These are phyloP conservation scores for Myxozyma kluyveri DNA, from an alignment of 805 yeast genomes.

Conservation along the genomic window DNA sequence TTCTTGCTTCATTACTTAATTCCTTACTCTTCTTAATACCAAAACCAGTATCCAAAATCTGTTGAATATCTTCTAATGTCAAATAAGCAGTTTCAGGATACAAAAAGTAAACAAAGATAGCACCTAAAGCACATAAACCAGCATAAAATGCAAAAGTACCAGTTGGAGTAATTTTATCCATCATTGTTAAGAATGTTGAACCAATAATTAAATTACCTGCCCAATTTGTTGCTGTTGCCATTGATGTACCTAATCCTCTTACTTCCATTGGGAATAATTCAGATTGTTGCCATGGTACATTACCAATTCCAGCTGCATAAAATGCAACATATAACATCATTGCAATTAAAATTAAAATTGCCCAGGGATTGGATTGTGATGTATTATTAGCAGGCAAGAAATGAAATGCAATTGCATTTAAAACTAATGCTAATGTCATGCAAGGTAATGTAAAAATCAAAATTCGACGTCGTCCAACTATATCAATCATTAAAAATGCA, in stretches of 20 bases:
- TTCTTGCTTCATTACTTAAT: constrained; percentile 45
- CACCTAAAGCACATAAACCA: constrained; percentile 68
- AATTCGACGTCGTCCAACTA: constrained; percentile 82
- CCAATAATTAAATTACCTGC: constrained; percentile 89
- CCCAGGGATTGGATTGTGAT: constrained; percentile 52
- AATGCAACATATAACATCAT: constrained; percentile 86
- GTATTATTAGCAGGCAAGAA: constrained; percentile 61
- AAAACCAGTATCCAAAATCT: constrained; percentile 78
- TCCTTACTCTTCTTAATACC: constrained; percentile 65
- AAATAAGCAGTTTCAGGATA: constrained; percentile 91
- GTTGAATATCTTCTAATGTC: constrained; percentile 87
- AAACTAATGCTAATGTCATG: constrained; percentile 70
- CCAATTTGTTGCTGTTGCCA: constrained; percentile 93
- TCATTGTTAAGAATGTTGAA: constrained; percentile 89
- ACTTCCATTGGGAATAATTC: constrained; percentile 93
- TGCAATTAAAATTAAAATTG: constrained; percentile 76
- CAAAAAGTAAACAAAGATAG: constrained; percentile 72
- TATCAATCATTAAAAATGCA: constrained; percentile 84
- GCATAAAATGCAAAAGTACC: constrained; percentile 94
- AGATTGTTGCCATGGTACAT: constrained; percentile 97
- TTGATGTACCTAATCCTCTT: constrained; percentile 87
- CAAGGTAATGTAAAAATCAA: constrained; percentile 78
- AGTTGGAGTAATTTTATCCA: constrained; percentile 86
- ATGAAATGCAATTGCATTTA: constrained; percentile 91
- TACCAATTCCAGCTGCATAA: constrained; percentile 93